Conservation (phyloP, 176 grass and related monocot species). For the Rhynchospora tenuis region DNA sequence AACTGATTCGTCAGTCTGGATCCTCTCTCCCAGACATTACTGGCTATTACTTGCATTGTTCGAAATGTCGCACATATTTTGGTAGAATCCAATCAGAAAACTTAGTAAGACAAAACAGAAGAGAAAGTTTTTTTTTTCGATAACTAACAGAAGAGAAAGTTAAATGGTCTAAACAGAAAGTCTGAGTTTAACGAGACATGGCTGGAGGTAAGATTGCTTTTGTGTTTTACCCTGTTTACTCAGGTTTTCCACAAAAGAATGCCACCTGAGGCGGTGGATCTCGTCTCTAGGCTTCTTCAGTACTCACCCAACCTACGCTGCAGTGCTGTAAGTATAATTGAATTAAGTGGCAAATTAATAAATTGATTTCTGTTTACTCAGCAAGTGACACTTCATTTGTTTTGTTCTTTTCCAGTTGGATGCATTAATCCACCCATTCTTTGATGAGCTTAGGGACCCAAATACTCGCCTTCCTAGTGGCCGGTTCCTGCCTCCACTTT, state of each 20-base stretch:
- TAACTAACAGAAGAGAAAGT: neutral
- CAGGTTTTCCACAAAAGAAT: constrained; percentile 58
- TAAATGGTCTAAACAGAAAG: neutral
- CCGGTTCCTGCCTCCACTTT: constrained; percentile 58
- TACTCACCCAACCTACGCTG: constrained; percentile 65
- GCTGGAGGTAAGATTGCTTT: neutral
- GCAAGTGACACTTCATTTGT: neutral
- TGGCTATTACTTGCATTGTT: neutral
- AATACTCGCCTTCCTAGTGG: constrained; percentile 56
- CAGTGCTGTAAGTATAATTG: constrained; percentile 43
- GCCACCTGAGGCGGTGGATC: constrained; percentile 60
- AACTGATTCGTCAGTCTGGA: neutral
- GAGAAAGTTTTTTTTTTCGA: neutral
- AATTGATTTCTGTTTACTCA: neutral
- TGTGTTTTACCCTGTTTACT: neutral
- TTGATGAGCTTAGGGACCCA: constrained; percentile 55
- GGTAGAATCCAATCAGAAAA: neutral
- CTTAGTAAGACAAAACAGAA: neutral
- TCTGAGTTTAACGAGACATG: neutral
- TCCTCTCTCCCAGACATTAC: neutral
- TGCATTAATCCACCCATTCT: constrained; percentile 57
- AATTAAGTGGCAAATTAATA: neutral
- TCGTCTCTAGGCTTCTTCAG: constrained; percentile 74
- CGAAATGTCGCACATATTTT: neutral
- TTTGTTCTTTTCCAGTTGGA: constrained; percentile 39